phyloP scores from a whole-genome alignment of 208 protist genomes.

The Jaenimonas drosophilae region DNA sequence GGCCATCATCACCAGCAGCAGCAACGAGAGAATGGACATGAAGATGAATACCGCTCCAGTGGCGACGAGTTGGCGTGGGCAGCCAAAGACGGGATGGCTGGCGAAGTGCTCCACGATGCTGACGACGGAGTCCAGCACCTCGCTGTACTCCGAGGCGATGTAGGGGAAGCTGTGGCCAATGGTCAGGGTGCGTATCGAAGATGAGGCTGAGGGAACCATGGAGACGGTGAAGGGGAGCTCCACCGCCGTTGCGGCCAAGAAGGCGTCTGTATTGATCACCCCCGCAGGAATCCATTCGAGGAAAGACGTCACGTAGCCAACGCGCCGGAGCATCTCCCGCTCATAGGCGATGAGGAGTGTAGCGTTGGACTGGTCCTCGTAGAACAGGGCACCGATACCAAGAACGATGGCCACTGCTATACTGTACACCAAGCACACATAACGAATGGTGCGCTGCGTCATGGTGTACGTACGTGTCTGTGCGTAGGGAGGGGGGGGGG shows the following conservation, averaged over 20 bases:
- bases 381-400: background rate
- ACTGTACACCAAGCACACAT: background rate
- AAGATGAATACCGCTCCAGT: background rate
- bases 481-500: too few species aligned
- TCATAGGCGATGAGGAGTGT: slow-evolving; percentile 2
- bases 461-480: too few species aligned
- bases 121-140: background rate
- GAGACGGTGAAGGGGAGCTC: background rate
- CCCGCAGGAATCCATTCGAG: background rate
- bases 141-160: background rate
- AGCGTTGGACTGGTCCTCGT: background rate
- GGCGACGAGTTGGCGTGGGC: background rate
- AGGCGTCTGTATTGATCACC: background rate
- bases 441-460: slow-evolving; percentile 3
- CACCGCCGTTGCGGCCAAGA: background rate
- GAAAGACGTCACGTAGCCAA: slow-evolving; percentile 3
- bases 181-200: background rate
- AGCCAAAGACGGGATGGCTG: background rate
- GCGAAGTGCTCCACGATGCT: background rate
- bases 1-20: background rate
- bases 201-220: background rate
- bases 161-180: background rate
- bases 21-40: background rate
- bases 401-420: background rate
- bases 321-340: slow-evolving; percentile 4